Base-by-base conservation (phyloP, 2,329 filamentous ascomycete species). In the Trichoderma polysporum region DNA sequence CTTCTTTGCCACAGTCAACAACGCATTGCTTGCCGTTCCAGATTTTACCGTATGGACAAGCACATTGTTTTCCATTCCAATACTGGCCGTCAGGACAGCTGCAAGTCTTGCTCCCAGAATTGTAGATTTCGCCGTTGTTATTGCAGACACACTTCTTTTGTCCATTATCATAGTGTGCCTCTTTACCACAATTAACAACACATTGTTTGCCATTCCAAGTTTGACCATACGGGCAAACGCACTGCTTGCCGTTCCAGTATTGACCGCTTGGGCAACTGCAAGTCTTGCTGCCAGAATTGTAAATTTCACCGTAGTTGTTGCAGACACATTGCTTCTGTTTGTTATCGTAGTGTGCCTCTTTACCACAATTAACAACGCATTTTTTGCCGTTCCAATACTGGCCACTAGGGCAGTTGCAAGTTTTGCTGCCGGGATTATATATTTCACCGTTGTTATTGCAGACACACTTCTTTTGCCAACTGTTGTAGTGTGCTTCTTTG, bases 221-320 rank as follows among this genome's bases (percentile, higher is more conserved):
- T 35, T 50, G 17, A 7, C 45, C 57, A 35, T 33, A 33, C 3
- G 60, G 54, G 22, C 54, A 58, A 3, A 10, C 47, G n/a, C 64
- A 61, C 22, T 61, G 1, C 39, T 53, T 53, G n/a, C 47, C 45
- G 10, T 37, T 45, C 45, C 45, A 66, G 2, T 52, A 15, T 10
- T 66, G 33, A 19, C 56, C 56, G 8, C 19, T 15, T 2, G 64
- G 64, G 17, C 64, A 66, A 4, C 27, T 19, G 25, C 64, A 66
- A 6, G 29, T 63, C 25, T 67, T 54, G 17, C 13, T 33, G 2
- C 31, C 2, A 1, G 49, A 45, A 39, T 68, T 22, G 3, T 59
- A 68, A 9, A 39, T n/a, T 19, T 68, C 15, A 17, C 66, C 66
- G 3, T 66, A 15, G 0, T 68, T 66, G 4, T 68, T 66, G 61